Evolutionary conservation across 2,329 filamentous ascomycete species (phyloP).

Genomic region (Cyclaneusma minus): DNA sequence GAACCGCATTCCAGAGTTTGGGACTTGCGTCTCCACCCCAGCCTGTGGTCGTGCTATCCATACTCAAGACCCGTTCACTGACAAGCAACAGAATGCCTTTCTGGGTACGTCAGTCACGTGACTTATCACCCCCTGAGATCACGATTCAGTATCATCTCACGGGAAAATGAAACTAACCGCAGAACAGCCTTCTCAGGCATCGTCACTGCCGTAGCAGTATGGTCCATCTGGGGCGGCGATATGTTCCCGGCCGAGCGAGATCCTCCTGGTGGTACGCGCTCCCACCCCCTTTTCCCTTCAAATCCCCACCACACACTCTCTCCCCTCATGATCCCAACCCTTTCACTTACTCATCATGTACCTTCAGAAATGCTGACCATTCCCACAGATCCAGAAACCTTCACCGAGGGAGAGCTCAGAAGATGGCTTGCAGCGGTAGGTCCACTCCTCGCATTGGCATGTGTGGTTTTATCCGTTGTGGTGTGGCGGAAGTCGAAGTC

Average conservation of each 20-base stretch:
- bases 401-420: constrained; percentile 68
- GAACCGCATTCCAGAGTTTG: no score
- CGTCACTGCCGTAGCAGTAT: constrained; percentile 66
- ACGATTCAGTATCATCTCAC: constrained; percentile 12
- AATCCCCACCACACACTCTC: neutral
- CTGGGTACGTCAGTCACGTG: constrained; percentile 33
- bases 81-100: constrained; percentile 42
- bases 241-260: constrained; percentile 64
- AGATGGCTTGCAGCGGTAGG: constrained; percentile 70
- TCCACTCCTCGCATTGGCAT: constrained; percentile 10
- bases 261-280: constrained; percentile 55
- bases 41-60: constrained; percentile 2
- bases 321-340: constrained; percentile 1
- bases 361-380: constrained; percentile 2
- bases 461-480: constrained; percentile 1
- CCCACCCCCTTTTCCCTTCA: constrained; percentile 4
- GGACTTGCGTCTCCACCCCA: no score
- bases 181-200: constrained; percentile 66
- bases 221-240: constrained; percentile 73
- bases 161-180: no score
- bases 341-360: neutral
- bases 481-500: neutral
- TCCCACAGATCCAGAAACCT: constrained; percentile 43
- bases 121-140: constrained; percentile 1
- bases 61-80: constrained; percentile 4